Conservation (phyloP, 345 rosid genomes). For the Geranium rotundifolium region DNA sequence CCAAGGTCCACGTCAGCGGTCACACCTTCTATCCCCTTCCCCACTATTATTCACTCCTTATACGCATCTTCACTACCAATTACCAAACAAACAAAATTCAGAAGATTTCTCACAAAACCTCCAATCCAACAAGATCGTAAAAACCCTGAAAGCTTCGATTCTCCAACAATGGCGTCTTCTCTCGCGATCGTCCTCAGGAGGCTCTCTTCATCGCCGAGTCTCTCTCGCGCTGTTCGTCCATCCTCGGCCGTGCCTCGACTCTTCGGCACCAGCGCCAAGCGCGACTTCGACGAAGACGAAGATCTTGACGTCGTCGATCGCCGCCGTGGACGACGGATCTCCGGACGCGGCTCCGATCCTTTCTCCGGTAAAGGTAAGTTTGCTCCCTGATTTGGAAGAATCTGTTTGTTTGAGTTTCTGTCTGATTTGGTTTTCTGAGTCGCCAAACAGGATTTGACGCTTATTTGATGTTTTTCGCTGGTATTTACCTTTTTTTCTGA, state of each 20-base stretch:
- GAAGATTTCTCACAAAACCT: too few relatives aligned
- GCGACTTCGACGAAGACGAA: constrained; percentile 8
- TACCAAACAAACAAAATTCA: background rate
- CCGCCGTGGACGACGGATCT: constrained; percentile 7
- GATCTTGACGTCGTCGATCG: constrained; percentile 15
- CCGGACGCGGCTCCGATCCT: constrained; percentile 11
- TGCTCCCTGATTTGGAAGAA: background rate
- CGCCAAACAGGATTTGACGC: background rate
- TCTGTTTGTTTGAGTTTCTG: too few relatives aligned
- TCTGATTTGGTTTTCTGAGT: background rate
- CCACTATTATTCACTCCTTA: background rate
- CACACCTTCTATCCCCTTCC: background rate
- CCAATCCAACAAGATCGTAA: too few relatives aligned
- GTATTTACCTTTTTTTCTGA: too few relatives aligned
- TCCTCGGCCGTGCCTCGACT: constrained; percentile 17
- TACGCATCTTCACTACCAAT: background rate
- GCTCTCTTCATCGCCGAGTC: constrained; percentile 10
- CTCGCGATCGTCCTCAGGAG: constrained; percentile 22
- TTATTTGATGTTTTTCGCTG: too few relatives aligned
- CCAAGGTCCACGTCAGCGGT: too few relatives aligned
- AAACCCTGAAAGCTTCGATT: background rate
- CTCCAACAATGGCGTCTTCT: constrained; percentile 25
- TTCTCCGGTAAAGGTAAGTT: constrained; percentile 18
- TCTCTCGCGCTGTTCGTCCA: constrained; percentile 10
- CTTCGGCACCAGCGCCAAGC: constrained; percentile 29